Conservation (phyloP, 805 yeast genomes). For the Kazachstania kunashirensis region DNA sequence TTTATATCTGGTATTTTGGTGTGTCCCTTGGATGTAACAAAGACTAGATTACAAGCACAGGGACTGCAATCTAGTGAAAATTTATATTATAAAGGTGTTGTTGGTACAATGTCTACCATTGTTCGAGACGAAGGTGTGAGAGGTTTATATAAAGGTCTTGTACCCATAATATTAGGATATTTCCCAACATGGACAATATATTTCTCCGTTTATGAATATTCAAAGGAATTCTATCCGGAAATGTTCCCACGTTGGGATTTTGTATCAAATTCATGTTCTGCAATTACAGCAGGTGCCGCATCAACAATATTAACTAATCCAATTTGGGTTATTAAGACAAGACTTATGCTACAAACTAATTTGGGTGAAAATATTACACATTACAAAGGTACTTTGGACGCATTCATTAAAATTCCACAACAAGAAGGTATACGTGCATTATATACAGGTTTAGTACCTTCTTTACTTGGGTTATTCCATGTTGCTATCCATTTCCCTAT, state of each 20-base stretch:
- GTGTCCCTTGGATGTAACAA: constrained; percentile 93
- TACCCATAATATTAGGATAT: constrained; percentile 89
- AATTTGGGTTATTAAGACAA: constrained; percentile 94
- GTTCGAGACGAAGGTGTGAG: constrained; percentile 65
- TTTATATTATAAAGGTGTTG: constrained; percentile 46
- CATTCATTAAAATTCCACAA: constrained; percentile 65
- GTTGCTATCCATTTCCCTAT: constrained; percentile 96
- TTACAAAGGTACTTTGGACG: constrained; percentile 71
- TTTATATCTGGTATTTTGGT: constrained; percentile 80
- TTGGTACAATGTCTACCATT: constrained; percentile 57
- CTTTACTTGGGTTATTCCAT: constrained; percentile 80
- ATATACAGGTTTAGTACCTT: constrained; percentile 84
- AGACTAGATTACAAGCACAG: constrained; percentile 89
- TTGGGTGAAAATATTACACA: constrained; percentile 20
- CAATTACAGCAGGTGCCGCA: constrained; percentile 80
- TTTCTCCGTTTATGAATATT: constrained; percentile 78
- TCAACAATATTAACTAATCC: constrained; percentile 86
- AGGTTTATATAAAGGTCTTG: constrained; percentile 83
- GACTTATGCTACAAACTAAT: constrained; percentile 76
- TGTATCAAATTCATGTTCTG: constrained; percentile 40
- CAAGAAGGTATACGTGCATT: constrained; percentile 75
- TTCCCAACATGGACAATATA: constrained; percentile 97
- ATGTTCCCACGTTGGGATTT: constrained; percentile 31
- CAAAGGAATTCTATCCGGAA: constrained; percentile 47
- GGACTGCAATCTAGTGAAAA: constrained; percentile 38